A percentile compares a stretch with the other conserved stretches of the same genome.
Conservation (phyloP, 2,329 filamentous ascomycete species). For the Aspergillus pseudoterreus region DNA sequence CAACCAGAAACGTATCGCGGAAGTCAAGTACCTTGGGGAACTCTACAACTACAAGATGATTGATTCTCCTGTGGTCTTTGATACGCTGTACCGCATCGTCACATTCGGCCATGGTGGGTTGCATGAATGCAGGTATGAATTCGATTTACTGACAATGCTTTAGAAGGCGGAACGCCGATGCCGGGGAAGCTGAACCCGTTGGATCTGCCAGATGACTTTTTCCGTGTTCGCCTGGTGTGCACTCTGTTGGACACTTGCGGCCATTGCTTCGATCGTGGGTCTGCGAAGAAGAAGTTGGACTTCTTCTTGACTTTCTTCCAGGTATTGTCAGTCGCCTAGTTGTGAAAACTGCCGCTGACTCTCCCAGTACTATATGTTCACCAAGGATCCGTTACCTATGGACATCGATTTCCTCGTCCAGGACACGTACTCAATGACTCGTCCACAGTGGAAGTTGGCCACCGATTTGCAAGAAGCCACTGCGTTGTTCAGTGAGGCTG, state of each 20-base stretch:
- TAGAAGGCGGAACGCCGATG: constrained; percentile 71
- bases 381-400: constrained; percentile 87
- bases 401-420: constrained; percentile 96
- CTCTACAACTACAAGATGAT: constrained; percentile 97
- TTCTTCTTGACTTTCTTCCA: constrained; percentile 97
- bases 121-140: background rate
- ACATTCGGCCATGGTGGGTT: constrained; percentile 77
- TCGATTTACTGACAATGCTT: background rate
- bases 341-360: constrained; percentile 12
- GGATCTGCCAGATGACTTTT: constrained; percentile 90
- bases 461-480: constrained; percentile 77
- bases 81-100: constrained; percentile 89
- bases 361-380: constrained; percentile 84
- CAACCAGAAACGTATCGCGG: constrained; percentile 89
- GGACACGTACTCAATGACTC: constrained; percentile 78
- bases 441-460: constrained; percentile 90
- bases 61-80: constrained; percentile 92
- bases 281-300: constrained; percentile 93
- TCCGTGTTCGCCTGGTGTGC: constrained; percentile 85
- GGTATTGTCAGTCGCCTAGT: constrained; percentile 38
- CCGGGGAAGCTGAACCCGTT: constrained; percentile 73
- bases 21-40: constrained; percentile 94
- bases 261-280: constrained; percentile 90
- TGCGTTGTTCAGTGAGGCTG: constrained; percentile 78
- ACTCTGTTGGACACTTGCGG: constrained; percentile 92